Evolutionary conservation across 2,329 filamentous ascomycete genomes (phyloP), one percentile per base, ranked within the genome.

Genomic region (Simplicillium sp.): DNA sequence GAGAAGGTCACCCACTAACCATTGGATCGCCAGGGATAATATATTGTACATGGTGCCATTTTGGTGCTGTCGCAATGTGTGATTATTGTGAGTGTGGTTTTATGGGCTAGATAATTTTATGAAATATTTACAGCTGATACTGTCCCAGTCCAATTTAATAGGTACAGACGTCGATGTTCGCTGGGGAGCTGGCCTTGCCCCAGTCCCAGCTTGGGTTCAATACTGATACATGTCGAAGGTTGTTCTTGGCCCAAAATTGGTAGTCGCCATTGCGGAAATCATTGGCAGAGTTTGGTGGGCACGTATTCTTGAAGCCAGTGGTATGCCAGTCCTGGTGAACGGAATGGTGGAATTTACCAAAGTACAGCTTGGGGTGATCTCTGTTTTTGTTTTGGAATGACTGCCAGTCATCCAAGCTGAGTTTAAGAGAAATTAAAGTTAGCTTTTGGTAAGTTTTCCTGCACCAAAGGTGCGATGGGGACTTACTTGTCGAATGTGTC

Each of bases 401-500:
- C 29, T 41, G 29, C 46, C 44, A 46, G 15, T 47, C 41, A 9
- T 42, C 14, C 9, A 34, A 11, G 15, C 45, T 44, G 20, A 29
- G 4, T 11, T 5, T 11, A 34, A 29, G 38, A 34, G 29, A n/a
- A n/a, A n/a, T n/a, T n/a, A n/a, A n/a, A 13, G 31, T 15, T 33
- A 11, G 12, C 7, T n/a, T 7, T 5, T 11, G 12, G 31, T 6
- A 33, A 7, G 31, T 6, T 33, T 33, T 6, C 6, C 12, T 13
- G 31, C 7, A 15, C 5, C 12, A 7, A 7, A 15, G 12, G 4
- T 5, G 12, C 15, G 31, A n/a, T 31, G 31, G 12, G 12, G 31
- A 33, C 45, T n/a, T 44, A 49, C 45, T 44, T 38, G 16, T 52
- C 46, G 13, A 51, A 49, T 1, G 48, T 51, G 14, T 50, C 46